Evolutionary conservation across 2,329 filamentous ascomycete genomes (phyloP), one percentile per base, ranked within the genome.

Genomic region (Penicillium italicum): DNA sequence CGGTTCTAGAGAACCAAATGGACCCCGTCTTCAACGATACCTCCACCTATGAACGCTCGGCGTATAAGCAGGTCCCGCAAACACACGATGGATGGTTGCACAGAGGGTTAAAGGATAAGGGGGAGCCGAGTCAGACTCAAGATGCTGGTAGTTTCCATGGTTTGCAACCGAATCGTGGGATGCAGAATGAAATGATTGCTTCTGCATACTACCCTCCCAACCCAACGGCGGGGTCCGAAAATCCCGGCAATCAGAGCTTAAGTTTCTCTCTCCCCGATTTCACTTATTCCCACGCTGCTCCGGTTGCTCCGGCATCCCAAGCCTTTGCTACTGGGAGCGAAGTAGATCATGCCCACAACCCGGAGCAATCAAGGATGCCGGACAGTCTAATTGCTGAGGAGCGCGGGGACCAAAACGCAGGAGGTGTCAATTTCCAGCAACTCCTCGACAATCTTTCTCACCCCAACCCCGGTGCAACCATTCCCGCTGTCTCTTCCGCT

Each of bases 11-110:
- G 69, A 85, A 86, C 69, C 85, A 88, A 75, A 89, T 85, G 82
- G 86, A 90, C 74, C 84, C 85, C 52, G 76, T 82, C 64, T 87
- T 88, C 78, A 86, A 87, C 74, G 85, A 87, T 71, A 84, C 84
- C 53, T 79, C 84, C 51, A 81, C 80, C 59, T 83, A 84, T 70
- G 77, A 77, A 57, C 82, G 77, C 67, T 71, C 71, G 36, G 66
- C 67, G 37, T 55, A 59, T 48, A 56, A 66, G 45, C 53, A 64
- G 22, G 36, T 37, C 26, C 36, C 36, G 22, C 50, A 55, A 24
- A 45, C 36, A 38, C 55, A 61, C n/a, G 55, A 65, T 56, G 59
- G 49, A 44, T 61, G 62, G 61, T 56, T 38, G 42, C 53, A 57
- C 48, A 56, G 50, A 47, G 50, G 53, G 38, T 54, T 57, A 48